Percentiles rank a stretch among this genome's conserved stretches.
phyloP scores from a whole-genome alignment of 331 rosid species.

The Prunus yedoensis region DNA sequence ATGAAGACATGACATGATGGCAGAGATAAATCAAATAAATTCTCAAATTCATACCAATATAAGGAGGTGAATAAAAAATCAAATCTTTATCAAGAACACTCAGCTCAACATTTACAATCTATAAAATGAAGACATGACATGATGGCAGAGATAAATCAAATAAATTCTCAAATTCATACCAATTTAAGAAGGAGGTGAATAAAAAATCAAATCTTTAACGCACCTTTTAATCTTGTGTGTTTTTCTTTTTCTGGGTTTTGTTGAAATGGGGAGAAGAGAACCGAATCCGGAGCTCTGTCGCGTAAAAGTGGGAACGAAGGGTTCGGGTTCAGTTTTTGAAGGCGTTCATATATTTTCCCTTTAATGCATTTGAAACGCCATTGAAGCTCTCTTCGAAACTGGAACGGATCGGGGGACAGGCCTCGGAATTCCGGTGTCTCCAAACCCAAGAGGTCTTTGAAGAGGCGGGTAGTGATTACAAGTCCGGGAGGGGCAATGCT shows the following conservation, averaged over 20 bases:
- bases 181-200: not conserved
- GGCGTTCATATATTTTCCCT: not conserved
- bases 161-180: not conserved
- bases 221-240: not conserved
- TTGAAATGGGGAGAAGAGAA: not conserved
- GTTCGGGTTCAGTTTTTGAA: not conserved
- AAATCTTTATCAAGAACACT: not conserved
- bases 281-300: slow-evolving; percentile 9
- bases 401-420: slow-evolving; percentile 9
- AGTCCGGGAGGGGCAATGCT: slow-evolving; percentile 11
- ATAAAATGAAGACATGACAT: not conserved
- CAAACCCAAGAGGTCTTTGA: slow-evolving; percentile 13
- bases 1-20: not conserved
- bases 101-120: not conserved
- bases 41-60: not conserved
- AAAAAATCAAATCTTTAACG: slow-evolving; percentile 3
- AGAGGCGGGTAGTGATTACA: slow-evolving; percentile 10
- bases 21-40: not conserved
- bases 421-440: slow-evolving; percentile 1
- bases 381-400: not conserved
- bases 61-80: not conserved
- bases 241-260: not conserved
- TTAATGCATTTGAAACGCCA: slow-evolving; percentile 3
- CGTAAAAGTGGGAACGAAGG: not conserved
- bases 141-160: not conserved